Evolutionary conservation across 352 stramenopile species (phyloP).

Genomic region (Globisporangium canariense): DNA sequence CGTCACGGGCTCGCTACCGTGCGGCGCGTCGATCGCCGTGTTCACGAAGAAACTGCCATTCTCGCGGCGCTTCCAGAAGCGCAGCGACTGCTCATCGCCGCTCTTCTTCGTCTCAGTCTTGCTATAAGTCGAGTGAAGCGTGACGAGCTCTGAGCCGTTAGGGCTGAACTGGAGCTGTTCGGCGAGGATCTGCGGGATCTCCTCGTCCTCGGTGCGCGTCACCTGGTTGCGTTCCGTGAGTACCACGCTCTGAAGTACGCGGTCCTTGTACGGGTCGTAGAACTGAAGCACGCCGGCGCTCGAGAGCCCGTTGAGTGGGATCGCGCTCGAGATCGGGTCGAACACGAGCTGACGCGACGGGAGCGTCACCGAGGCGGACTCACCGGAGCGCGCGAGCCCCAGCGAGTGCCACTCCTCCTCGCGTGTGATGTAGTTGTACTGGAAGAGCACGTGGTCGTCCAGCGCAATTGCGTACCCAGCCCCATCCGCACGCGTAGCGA

Average conservation of each 20-base stretch:
- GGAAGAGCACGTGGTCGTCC: constrained; percentile 68
- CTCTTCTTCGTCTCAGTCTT: constrained; percentile 9
- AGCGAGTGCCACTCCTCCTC: constrained; percentile 72
- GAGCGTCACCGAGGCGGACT: constrained; percentile 32
- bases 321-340: constrained; percentile 53
- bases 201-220: constrained; percentile 69
- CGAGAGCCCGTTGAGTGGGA: constrained; percentile 65
- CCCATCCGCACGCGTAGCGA: constrained; percentile 50
- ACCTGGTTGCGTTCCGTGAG: constrained; percentile 84
- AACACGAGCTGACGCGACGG: constrained; percentile 54
- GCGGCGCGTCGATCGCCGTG: constrained; percentile 78
- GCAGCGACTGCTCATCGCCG: constrained; percentile 56
- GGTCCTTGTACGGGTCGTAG: constrained; percentile 79
- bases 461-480: constrained; percentile 63
- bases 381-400: constrained; percentile 56
- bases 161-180: constrained; percentile 56
- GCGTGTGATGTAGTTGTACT: constrained; percentile 80
- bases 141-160: constrained; percentile 49
- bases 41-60: constrained; percentile 78
- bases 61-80: constrained; percentile 74
- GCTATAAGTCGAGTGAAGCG: constrained; percentile 43
- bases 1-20: constrained; percentile 51
- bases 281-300: constrained; percentile 72
- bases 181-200: constrained; percentile 44
- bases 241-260: constrained; percentile 61